Evolutionary conservation across 179 eudicot genomes (phyloP), one percentile per base, ranked within the genome.

Genomic region (Patellifolia procumbens): DNA sequence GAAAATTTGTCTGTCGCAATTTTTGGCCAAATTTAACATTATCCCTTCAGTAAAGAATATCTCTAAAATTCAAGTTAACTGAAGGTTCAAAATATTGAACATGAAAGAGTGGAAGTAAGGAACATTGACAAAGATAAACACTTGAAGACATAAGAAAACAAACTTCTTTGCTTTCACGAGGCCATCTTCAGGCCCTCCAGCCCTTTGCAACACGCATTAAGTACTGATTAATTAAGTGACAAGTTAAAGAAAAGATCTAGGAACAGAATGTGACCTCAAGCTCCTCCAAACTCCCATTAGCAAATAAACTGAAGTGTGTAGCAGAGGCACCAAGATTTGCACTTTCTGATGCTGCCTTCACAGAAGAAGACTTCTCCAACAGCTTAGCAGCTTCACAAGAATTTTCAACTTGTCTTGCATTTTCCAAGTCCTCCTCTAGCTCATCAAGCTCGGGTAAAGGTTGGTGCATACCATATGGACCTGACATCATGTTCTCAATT

Each of bases 231-330:
- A 65, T 11, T 51, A 35, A 42, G 0, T 32, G 37, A 7, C 13
- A 56, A 62, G 1, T 17, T 10, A 58, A 67, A 70, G 55, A 16
- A 71, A 32, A 53, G 73, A 77, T 45, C 35, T 26, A 32, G 65
- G 71, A 31, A 63, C 51, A 66, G 64, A 63, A 75, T 37, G 53
- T 72, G 26, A 92, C 97, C 97, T 92, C 94, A 77, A 92, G 97
- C 85, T 92, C 97, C 79, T 91, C 94, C 75, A 88, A 73, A 68
- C 73, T 83, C 60, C 81, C 84, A 56, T 76, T 75, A 28, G 75
- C 67, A 63, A 73, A 79, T 58, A 81, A 79, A 79, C 67, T 66
- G 74, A 89, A 75, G 65, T 61, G 56, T 28, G 81, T 60, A 80
- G 80, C 74, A 73, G 81, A 39, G n/a, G 73, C 78, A 62, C 61